Evolutionary conservation across 2,329 filamentous ascomycete species (phyloP).

Genomic region (Claviceps monticola): DNA sequence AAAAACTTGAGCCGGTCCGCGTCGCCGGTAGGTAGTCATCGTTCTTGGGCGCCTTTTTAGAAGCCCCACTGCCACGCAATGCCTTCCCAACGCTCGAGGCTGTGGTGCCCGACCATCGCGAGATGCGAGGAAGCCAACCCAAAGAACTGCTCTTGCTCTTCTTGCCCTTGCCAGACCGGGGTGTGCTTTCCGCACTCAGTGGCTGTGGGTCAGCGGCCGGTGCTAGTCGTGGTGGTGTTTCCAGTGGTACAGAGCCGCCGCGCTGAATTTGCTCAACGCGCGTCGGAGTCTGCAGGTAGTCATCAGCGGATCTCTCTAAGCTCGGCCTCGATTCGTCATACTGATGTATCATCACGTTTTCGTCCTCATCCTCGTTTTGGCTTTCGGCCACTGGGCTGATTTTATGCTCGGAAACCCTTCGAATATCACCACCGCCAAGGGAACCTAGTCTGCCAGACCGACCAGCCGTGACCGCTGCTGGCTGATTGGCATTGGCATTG

Average conservation of each 20-base stretch:
- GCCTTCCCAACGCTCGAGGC: constrained; percentile 73
- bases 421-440: constrained; percentile 31
- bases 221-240: constrained; percentile 42
- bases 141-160: constrained; percentile 86
- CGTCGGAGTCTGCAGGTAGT: constrained; percentile 45
- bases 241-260: constrained; percentile 39
- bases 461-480: constrained; percentile 57
- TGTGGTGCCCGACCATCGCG: constrained; percentile 94
- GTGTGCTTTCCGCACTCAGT: constrained; percentile 67
- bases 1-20: constrained; percentile 63
- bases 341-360: constrained; percentile 61
- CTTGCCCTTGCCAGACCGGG: constrained; percentile 56
- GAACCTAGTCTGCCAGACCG: constrained; percentile 29
- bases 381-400: constrained; percentile 83
- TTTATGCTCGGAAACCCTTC: constrained; percentile 58
- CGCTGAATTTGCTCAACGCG: constrained; percentile 30
- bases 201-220: constrained; percentile 23
- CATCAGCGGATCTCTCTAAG: constrained; percentile 25
- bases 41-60: constrained; percentile 43
- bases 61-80: constrained; percentile 51
- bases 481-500: constrained; percentile 58
- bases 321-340: constrained; percentile 37
- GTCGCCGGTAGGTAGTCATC: constrained; percentile 48
- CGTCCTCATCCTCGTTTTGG: constrained; percentile 65
- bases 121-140: constrained; percentile 76